These are phyloP conservation scores for Stephania cephalantha DNA, from an alignment of 164 flowering plant genomes.

Conservation along the genomic window DNA sequence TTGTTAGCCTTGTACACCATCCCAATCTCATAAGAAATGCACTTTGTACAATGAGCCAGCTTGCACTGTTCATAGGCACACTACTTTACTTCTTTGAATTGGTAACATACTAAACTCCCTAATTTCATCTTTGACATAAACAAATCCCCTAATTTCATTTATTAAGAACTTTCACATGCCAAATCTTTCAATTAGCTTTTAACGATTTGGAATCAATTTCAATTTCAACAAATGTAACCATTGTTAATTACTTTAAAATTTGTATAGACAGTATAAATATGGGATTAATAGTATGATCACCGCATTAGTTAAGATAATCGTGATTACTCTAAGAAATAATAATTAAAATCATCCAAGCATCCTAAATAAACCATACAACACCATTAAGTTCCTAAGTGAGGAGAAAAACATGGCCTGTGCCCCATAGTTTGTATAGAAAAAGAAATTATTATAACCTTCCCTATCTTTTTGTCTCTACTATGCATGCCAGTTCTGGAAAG, in stretches of 20 bases:
- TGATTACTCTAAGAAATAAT: not conserved
- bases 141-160: not conserved
- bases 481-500: not conserved
- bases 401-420: slow-evolving; percentile 1
- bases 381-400: not conserved
- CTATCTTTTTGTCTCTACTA: slow-evolving; percentile 6
- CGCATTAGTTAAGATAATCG: not conserved
- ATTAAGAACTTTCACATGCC: not conserved
- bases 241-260: not conserved
- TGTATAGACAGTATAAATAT: not conserved
- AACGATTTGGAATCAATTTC: not conserved
- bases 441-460: not conserved
- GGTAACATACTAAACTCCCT: no score
- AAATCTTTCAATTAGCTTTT: not conserved
- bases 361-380: not conserved
- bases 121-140: not conserved
- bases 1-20: no score
- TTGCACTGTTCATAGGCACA: no score
- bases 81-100: no score
- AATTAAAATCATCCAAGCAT: not conserved
- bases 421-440: slow-evolving; percentile 2
- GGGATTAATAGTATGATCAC: not conserved
- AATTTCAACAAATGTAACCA: not conserved
- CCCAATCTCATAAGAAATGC: no score
- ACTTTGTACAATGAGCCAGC: no score